Conservation (phyloP, 1,284 basidiomycete species). For the Jaminaea rosea region DNA sequence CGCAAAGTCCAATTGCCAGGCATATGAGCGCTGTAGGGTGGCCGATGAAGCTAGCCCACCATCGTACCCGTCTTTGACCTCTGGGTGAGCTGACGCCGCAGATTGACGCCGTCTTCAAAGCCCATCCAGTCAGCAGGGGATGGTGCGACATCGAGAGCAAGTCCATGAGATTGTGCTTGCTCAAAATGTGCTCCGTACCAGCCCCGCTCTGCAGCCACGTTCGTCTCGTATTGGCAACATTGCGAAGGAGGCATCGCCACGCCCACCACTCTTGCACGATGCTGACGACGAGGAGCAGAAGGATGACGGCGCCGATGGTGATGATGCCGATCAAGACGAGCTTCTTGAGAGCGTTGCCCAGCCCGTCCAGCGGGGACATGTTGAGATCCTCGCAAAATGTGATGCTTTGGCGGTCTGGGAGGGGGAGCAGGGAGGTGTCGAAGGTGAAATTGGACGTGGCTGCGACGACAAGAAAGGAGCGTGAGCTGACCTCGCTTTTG, state of each 20-base stretch:
- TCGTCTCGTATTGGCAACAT: conserved; percentile 14
- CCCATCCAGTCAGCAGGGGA: conserved; percentile 18
- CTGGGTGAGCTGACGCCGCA: conserved; percentile 12
- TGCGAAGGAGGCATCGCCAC: conserved; percentile 17
- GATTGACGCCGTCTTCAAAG: no score
- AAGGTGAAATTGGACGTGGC: conserved; percentile 20
- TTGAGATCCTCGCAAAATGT: conserved; percentile 24
- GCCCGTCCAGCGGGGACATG: conserved; percentile 19
- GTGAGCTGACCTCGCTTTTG: no score
- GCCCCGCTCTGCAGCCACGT: conserved; percentile 4
- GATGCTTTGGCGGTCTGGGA: conserved; percentile 17
- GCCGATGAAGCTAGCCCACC: conserved; percentile 79
- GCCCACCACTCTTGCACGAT: conserved; percentile 20
- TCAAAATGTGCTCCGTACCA: conserved; percentile 5
- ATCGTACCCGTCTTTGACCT: conserved; percentile 51
- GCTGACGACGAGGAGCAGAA: conserved; percentile 15
- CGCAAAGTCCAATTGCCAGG: conserved; percentile 79
- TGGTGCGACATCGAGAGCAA: conserved; percentile 25
- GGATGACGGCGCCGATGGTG: conserved; percentile 11
- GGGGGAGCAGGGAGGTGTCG: conserved; percentile 15
- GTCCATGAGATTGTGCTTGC: conserved; percentile 12
- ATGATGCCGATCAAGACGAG: conserved; percentile 13
- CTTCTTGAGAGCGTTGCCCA: conserved; percentile 15
- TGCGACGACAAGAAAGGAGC: background rate
- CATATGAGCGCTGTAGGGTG: conserved; percentile 80